Base-by-base conservation (phyloP, 805 yeast genomes). In the Starmerella sp. region DNA sequence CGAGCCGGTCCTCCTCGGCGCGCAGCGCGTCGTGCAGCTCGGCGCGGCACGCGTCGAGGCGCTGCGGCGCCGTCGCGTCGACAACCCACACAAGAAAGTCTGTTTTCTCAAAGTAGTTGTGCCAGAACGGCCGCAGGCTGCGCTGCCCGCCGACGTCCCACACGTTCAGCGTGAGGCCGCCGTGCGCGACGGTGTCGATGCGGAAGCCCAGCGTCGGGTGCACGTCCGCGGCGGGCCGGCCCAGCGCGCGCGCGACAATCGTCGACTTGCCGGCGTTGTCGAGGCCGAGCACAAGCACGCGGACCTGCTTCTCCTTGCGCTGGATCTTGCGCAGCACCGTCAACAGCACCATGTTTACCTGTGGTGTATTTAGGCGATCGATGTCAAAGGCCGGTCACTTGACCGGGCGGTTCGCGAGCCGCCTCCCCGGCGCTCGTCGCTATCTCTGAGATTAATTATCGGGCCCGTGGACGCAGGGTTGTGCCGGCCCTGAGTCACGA, bases 241-340 rank as follows among this genome's bases (percentile, higher is more conserved):
- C 67, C 37, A 84, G 72, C 14, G 86, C 65, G 17, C 73, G 65
- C 55, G 81, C 81, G 28, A 89, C 83, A 2, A 91, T 77, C 0
- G 96, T 86, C 2, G 96, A 85, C 67, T 90, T 90, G 2, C 97
- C 97, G 0, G 96, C 79, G 67, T 87, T 88, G 66, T 90, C 97
- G 4, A 90, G 77, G 0, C 97, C 97, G 62, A 90, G 75, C 55
- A 86, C 74, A 28, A 91, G 72, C 30, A 88, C 76, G 28, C 96
- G 72, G 36, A 86, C 70, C 67, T 89, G 95, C 53, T 75, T 74
- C 61, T 87, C 96, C 67, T 86, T 88, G 42, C 79, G 73, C 70
- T 87, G 84, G 65, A 87, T 95, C 66, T 88, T 89, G 63, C 83
- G 76, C 54, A 90, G 84, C 32, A 88, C 83, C 1, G 87, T 78